These are phyloP conservation scores for Citrus australasica DNA, from an alignment of 345 rosid species.

Conservation along the genomic window DNA sequence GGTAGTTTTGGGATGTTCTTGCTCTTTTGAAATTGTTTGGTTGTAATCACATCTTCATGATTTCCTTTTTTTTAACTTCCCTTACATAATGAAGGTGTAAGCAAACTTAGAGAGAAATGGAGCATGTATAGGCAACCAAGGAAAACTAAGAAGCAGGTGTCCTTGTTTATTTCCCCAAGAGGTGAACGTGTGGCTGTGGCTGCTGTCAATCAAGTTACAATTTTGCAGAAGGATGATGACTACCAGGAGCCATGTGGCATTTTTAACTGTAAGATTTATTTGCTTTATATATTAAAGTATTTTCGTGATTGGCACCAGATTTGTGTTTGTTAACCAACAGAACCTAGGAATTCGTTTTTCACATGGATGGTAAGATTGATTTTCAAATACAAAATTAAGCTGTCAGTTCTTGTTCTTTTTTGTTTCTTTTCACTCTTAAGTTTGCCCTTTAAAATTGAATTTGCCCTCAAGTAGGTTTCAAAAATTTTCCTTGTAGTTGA, in stretches of 20 bases:
- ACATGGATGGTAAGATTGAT: neutral
- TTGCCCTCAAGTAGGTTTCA: neutral
- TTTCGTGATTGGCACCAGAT: neutral
- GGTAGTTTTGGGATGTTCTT: neutral
- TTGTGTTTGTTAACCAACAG: neutral
- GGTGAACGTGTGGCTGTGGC: conserved; percentile 86
- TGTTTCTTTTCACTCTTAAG: neutral
- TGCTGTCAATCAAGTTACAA: conserved; percentile 61
- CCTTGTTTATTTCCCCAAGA: conserved; percentile 65
- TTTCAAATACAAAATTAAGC: neutral
- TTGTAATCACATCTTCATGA: conserved; percentile 1
- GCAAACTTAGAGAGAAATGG: conserved; percentile 70
- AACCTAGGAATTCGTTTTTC: neutral
- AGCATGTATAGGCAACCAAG: conserved; percentile 39
- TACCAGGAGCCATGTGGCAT: conserved; percentile 61
- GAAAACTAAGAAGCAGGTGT: conserved; percentile 35
- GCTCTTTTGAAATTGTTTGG: too few species aligned
- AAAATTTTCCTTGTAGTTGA: neutral
- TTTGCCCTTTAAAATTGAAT: neutral
- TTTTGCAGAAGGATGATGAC: conserved; percentile 70
- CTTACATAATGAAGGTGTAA: conserved; percentile 46
- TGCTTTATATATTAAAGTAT: neutral
- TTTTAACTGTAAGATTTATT: conserved; percentile 51
- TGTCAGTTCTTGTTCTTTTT: neutral
- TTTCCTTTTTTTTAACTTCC: neutral